Evolutionary conservation across 306 rosid genomes (phyloP), one percentile per base, ranked within the genome.

Genomic region (Sesbania bispinosa): DNA sequence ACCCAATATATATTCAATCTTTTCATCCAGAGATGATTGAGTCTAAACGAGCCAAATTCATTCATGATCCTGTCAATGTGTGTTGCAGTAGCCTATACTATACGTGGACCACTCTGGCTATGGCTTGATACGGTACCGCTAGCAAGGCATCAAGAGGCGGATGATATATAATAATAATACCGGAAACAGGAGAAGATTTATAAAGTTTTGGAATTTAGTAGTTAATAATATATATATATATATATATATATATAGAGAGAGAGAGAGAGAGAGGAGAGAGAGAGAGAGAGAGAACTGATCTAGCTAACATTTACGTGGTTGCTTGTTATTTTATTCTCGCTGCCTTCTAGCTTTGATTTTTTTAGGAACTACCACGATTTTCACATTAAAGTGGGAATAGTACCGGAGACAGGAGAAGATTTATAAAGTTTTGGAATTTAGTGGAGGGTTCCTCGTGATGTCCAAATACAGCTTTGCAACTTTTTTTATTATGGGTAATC

Each of bases 71-170:
- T 26, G 4, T 26, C 29, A 2, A 26, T 26, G 29, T 2, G 43
- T 38, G 14, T 38, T 33, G 10, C 39, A 33, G 9, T 10, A 38
- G 10, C 43, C 14, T 38, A 38, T 4, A 38, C n/a, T n/a, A 38
- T 38, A 26, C 2, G 2, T 26, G 29, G 29, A 26, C 29, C 29
- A 26, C 92, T 0, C 92, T 0, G 88, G 89, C 35, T 85, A 85
- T 58, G 92, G 87, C 75, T 79, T 89, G 81, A 87, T 89, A 65
- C 87, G 85, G 63, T 85, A 83, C 77, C 78, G 85, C 68, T 92
- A 87, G 81, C 92, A 85, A 77, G 89, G 88, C 59, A 89, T 86
- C 19, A 91, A 89, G 84, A 89, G 87, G 82, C 85, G 23, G 51
- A 5, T 3, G 1, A 19, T 20, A 43, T n/a, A n/a, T n/a, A n/a